phyloP scores from a whole-genome alignment of 441 rosid genomes.

The Flueggea neowawraea region DNA sequence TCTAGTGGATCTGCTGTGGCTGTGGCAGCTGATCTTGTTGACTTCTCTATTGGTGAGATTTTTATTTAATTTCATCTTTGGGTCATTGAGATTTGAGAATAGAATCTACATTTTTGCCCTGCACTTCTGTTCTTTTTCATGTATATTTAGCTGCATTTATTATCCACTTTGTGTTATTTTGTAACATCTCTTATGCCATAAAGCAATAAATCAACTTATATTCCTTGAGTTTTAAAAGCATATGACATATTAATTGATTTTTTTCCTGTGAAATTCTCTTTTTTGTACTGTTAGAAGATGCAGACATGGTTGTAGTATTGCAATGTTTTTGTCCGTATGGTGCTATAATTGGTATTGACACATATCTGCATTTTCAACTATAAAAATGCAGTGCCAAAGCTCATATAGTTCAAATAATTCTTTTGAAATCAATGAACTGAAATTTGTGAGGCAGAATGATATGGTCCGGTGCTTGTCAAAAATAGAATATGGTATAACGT shows the following conservation, averaged over 20 bases:
- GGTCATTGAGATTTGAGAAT: not conserved
- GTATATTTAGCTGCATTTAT: not conserved
- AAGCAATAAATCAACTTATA: too few species aligned
- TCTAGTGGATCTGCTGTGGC: constrained; percentile 97
- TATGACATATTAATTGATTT: too few species aligned
- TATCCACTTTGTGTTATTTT: not conserved
- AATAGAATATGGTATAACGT: not conserved
- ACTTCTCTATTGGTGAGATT: constrained; percentile 71
- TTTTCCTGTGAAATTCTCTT: too few species aligned
- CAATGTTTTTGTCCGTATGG: too few species aligned
- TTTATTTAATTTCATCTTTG: not conserved
- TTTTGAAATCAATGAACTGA: not conserved
- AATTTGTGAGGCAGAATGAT: not conserved
- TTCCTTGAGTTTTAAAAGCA: too few species aligned
- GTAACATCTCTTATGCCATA: too few species aligned
- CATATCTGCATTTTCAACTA: too few species aligned
- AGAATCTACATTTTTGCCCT: not conserved
- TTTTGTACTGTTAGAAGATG: too few species aligned
- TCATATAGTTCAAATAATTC: not conserved
- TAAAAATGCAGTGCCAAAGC: not conserved
- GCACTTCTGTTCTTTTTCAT: not conserved
- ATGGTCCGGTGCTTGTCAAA: not conserved
- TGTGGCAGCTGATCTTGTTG: constrained; percentile 81
- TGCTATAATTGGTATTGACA: too few species aligned
- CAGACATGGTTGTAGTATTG: too few species aligned